These are phyloP conservation scores for Xylaria digitata DNA, from an alignment of 2,329 filamentous ascomycete genomes.

Conservation along the genomic window DNA sequence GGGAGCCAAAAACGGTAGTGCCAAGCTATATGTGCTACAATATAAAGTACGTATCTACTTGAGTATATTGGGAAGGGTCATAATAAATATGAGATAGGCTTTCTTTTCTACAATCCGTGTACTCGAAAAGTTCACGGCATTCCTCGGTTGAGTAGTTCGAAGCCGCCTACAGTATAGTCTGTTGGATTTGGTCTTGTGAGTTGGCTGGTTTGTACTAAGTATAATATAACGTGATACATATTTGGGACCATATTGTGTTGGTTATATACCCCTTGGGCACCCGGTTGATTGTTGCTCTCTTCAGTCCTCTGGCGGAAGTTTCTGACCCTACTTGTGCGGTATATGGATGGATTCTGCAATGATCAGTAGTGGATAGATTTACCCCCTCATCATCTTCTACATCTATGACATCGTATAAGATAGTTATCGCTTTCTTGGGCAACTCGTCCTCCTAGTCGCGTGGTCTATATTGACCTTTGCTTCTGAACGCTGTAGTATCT, in stretches of 20 bases:
- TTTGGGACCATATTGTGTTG: not conserved
- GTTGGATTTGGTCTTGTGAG: not conserved
- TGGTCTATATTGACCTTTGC: constrained; percentile 3
- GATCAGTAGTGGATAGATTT: not conserved
- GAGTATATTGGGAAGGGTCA: too few relatives aligned
- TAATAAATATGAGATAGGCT: too few relatives aligned
- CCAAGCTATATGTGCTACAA: too few relatives aligned
- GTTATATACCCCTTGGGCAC: not conserved
- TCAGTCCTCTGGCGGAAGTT: not conserved
- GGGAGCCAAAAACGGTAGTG: too few relatives aligned
- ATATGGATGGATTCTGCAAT: constrained; percentile 7
- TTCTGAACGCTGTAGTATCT: not conserved
- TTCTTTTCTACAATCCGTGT: too few relatives aligned
- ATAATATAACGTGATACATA: not conserved
- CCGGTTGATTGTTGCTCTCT: not conserved
- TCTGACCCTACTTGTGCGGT: not conserved
- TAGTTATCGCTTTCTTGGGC: not conserved
- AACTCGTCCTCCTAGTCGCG: constrained; percentile 3
- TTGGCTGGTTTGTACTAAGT: not conserved
- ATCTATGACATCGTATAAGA: constrained; percentile 19
- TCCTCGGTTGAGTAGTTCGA: not conserved
- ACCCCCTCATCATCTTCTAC: constrained; percentile 5
- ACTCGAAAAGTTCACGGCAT: not conserved
- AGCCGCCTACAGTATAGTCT: not conserved
- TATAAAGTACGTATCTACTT: too few relatives aligned